Conservation (phyloP, 192 early-diverging fungal genomes). For the Gryganskiella cystojenkinii region DNA sequence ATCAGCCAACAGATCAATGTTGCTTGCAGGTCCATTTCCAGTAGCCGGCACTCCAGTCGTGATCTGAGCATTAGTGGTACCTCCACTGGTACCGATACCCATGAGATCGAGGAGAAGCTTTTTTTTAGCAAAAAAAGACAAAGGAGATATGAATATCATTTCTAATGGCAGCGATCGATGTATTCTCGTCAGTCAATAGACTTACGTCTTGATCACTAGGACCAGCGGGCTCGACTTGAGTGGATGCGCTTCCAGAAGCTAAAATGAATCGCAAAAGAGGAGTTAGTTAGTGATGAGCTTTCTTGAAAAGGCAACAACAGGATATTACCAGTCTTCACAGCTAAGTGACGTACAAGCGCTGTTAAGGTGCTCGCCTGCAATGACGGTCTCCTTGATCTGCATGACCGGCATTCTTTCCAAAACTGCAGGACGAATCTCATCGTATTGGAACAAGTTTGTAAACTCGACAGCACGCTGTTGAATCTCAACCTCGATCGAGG, state of each 20-base stretch:
- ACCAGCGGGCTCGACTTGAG: constrained; percentile 37
- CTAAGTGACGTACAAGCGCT: constrained; percentile 16
- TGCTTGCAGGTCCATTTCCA: constrained; percentile 28
- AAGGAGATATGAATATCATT: constrained; percentile 33
- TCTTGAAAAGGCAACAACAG: too few relatives aligned
- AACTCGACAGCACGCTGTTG: constrained; percentile 97
- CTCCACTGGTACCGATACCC: constrained; percentile 68
- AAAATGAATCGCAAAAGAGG: background rate
- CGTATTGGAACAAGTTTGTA: constrained; percentile 79
- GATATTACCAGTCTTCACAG: background rate
- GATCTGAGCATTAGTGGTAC: constrained; percentile 50
- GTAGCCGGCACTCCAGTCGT: constrained; percentile 40
- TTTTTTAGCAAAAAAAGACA: background rate
- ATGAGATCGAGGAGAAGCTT: constrained; percentile 75
- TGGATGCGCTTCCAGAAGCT: constrained; percentile 38
- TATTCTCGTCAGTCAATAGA: background rate
- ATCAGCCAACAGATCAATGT: constrained; percentile 74
- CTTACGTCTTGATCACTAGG: constrained; percentile 66
- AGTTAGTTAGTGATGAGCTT: background rate
- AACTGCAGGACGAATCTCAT: constrained; percentile 78
- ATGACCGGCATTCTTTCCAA: constrained; percentile 95
- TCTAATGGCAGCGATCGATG: constrained; percentile 28
- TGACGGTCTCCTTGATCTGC: constrained; percentile 63
- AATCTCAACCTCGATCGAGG: constrained; percentile 89
- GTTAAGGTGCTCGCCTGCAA: constrained; percentile 45